These are phyloP conservation scores for Diaporthe ilicicola DNA, from an alignment of 2,329 filamentous ascomycete genomes.

Conservation along the genomic window DNA sequence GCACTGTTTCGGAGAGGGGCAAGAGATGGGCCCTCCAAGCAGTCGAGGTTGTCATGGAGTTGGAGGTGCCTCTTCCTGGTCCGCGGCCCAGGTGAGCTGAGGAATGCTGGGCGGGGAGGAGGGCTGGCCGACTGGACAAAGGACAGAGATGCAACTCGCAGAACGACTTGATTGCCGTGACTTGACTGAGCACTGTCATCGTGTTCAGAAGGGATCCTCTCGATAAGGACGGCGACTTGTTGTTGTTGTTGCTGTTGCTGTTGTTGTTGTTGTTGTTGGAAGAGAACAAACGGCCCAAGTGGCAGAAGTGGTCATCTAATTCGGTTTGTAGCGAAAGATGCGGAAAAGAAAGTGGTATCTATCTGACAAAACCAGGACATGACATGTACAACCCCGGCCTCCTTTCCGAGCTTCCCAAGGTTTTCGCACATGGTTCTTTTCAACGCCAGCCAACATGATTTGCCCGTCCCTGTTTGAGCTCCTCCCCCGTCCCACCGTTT, in stretches of 20 bases:
- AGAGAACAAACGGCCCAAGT: not conserved
- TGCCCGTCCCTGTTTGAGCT: not conserved
- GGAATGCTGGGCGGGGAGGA: slow-evolving; percentile 1
- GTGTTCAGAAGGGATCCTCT: not conserved
- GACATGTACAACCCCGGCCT: slow-evolving; percentile 6
- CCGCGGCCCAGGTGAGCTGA: not conserved
- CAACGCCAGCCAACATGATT: slow-evolving; percentile 10
- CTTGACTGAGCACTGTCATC: not conserved
- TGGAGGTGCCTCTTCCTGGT: not conserved
- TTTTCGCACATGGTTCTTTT: slow-evolving; percentile 7
- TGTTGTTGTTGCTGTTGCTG: too few relatives aligned
- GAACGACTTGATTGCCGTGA: not conserved
- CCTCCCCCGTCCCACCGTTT: not conserved
- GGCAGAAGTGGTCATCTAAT: slow-evolving; percentile 7
- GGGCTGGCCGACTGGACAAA: not conserved
- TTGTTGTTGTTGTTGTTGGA: too few relatives aligned
- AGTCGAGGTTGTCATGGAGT: not conserved
- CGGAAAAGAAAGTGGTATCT: slow-evolving; percentile 21
- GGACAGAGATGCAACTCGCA: not conserved
- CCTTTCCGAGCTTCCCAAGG: not conserved
- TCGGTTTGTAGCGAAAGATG: slow-evolving; percentile 10
- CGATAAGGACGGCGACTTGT: not conserved
- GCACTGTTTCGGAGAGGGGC: slow-evolving; percentile 16
- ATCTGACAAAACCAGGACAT: slow-evolving; percentile 19
- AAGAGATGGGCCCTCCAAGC: not conserved